Evolutionary conservation across 352 stramenopile species (phyloP).

Genomic region (Pelagophyceae sp.): DNA sequence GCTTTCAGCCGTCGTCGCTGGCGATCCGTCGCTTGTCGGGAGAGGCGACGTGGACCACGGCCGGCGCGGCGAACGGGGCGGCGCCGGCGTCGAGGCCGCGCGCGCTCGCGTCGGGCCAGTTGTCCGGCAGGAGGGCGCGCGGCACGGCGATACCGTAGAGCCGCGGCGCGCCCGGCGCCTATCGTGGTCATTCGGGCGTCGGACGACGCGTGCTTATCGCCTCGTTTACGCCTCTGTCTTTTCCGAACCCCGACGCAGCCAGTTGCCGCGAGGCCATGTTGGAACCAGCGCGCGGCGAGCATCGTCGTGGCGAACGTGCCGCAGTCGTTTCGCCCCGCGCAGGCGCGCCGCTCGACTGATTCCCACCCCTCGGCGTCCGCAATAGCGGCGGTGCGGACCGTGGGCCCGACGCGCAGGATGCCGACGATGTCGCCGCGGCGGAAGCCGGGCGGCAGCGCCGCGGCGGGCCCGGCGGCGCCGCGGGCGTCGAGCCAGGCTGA

Average conservation of each 20-base stretch:
- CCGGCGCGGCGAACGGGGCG: too few relatives aligned
- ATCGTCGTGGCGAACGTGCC: neutral
- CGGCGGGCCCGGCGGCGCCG: neutral
- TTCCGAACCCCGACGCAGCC: too few relatives aligned
- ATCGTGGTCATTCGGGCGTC: too few relatives aligned
- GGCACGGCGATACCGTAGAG: neutral
- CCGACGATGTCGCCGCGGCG: neutral
- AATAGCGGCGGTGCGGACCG: neutral
- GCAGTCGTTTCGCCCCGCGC: neutral
- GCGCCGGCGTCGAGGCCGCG: too few relatives aligned
- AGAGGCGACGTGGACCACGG: too few relatives aligned
- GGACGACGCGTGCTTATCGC: too few relatives aligned
- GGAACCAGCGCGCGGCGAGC: neutral
- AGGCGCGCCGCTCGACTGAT: neutral
- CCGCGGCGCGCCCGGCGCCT: neutral
- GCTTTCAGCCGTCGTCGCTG: too few relatives aligned
- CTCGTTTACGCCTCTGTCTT: too few relatives aligned
- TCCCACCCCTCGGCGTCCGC: neutral
- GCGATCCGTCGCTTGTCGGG: too few relatives aligned
- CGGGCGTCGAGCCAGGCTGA: neutral
- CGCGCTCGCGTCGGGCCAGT: too few relatives aligned
- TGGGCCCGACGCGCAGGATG: neutral
- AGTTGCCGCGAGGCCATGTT: neutral
- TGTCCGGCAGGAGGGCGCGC: neutral
- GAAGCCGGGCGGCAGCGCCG: neutral